Evolutionary conservation across 176 grass and related monocot species (phyloP).

Genomic region (Ensete glaucum): DNA sequence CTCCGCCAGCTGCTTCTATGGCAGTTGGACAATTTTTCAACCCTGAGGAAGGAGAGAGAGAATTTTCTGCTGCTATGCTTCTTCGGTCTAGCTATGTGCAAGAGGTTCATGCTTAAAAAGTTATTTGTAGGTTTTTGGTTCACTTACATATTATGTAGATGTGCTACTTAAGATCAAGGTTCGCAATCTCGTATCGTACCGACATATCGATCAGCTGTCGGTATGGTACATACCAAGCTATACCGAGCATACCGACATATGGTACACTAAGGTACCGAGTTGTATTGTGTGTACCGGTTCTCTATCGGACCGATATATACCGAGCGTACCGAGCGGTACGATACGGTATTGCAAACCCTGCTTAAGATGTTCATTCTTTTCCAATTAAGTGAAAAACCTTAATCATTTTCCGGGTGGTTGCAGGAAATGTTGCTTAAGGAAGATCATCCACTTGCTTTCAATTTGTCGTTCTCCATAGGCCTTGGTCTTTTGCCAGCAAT

Average conservation of each 20-base stretch:
- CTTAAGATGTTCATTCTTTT: background rate
- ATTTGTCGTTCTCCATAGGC: slow-evolving; percentile 71
- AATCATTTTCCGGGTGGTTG: slow-evolving; percentile 26
- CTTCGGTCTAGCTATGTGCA: slow-evolving; percentile 51
- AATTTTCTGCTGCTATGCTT: slow-evolving; percentile 44
- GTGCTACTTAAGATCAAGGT: background rate
- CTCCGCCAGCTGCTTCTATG: slow-evolving; percentile 89
- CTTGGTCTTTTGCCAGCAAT: slow-evolving; percentile 73
- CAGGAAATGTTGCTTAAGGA: slow-evolving; percentile 81
- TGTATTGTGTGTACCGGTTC: too few relatives aligned
- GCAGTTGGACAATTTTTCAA: slow-evolving; percentile 98
- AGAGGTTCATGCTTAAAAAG: slow-evolving; percentile 34
- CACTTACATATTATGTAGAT: background rate
- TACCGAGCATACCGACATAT: too few relatives aligned
- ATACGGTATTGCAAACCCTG: too few relatives aligned
- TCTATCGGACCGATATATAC: too few relatives aligned
- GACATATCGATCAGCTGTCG: too few relatives aligned
- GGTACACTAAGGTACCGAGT: too few relatives aligned
- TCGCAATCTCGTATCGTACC: too few relatives aligned
- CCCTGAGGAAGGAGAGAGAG: slow-evolving; percentile 54
- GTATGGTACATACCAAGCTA: too few relatives aligned
- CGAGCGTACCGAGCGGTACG: too few relatives aligned
- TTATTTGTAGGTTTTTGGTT: slow-evolving; percentile 3
- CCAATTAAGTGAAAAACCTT: background rate
- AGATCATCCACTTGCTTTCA: slow-evolving; percentile 69